These are phyloP conservation scores for Tilletiopsis washingtonensis DNA, from an alignment of 1,284 basidiomycete species.

Conservation along the genomic window DNA sequence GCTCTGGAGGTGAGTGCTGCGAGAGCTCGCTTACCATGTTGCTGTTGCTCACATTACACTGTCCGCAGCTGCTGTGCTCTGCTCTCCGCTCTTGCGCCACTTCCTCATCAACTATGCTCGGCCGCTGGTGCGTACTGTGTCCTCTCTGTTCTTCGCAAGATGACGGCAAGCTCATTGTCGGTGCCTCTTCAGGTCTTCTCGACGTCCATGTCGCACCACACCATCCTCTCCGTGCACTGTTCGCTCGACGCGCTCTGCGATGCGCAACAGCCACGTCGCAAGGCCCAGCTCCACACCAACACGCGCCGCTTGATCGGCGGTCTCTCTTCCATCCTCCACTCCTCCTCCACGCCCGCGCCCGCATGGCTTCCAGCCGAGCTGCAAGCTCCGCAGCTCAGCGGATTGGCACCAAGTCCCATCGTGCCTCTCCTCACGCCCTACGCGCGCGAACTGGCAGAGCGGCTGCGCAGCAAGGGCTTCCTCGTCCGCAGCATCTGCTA, in stretches of 20 bases:
- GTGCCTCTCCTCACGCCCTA: constrained; percentile 71
- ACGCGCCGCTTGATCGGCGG: too few species aligned
- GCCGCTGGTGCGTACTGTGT: constrained; percentile 69
- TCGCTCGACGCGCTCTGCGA: constrained; percentile 72
- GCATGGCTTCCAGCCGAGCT: background rate
- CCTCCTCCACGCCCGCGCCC: background rate
- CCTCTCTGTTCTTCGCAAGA: too few species aligned
- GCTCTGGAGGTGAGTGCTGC: constrained; percentile 16
- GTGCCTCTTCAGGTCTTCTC: constrained; percentile 35
- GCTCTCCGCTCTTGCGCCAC: constrained; percentile 62
- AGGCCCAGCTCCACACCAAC: too few species aligned
- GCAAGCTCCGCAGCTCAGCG: constrained; percentile 1
- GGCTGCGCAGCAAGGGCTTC: constrained; percentile 58
- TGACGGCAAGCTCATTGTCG: too few species aligned
- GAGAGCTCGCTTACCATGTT: background rate
- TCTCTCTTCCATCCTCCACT: too few species aligned
- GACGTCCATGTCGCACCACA: constrained; percentile 25
- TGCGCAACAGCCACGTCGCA: too few species aligned
- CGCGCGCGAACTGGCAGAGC: constrained; percentile 63
- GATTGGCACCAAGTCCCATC: constrained; percentile 56
- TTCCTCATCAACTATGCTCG: constrained; percentile 90
- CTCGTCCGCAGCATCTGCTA: constrained; percentile 68
- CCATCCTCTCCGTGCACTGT: constrained; percentile 59
- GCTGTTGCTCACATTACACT: background rate
- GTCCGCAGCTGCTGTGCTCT: constrained; percentile 70